Evolutionary conservation across 176 grass and related monocot species (phyloP).

Genomic region (Cenchrus americanus): DNA sequence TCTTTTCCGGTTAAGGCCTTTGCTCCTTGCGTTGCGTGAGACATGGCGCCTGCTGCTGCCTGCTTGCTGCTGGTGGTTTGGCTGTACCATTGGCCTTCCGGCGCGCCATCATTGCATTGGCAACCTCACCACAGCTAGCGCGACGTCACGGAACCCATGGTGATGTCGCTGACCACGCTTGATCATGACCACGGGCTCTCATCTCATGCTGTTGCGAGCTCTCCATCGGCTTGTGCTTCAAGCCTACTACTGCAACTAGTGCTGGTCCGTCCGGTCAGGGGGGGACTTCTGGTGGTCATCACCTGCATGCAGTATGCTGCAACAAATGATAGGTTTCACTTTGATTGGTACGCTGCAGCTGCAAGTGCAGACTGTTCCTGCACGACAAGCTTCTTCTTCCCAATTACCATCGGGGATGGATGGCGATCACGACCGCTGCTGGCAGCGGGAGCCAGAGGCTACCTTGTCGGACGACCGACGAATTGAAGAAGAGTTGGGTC

Average conservation of each 20-base stretch:
- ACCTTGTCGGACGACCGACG: no score
- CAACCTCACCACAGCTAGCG: background rate
- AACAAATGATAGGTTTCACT: background rate
- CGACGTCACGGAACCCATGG: background rate
- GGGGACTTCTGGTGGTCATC: no score
- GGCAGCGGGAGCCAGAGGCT: background rate
- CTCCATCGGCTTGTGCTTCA: constrained; percentile 5
- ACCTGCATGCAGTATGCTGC: background rate
- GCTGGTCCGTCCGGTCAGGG: no score
- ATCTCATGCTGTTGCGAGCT: background rate
- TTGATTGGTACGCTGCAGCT: background rate
- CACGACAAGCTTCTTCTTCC: background rate
- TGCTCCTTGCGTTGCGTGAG: background rate
- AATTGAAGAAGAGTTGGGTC: background rate
- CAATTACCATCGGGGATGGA: background rate
- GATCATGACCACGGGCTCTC: background rate
- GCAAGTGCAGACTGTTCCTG: background rate
- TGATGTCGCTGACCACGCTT: constrained; percentile 7
- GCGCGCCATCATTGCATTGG: constrained; percentile 27
- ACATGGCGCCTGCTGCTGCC: background rate
- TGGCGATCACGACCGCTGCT: background rate
- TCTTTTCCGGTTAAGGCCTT: background rate
- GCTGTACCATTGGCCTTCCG: constrained; percentile 13
- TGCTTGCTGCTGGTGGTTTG: background rate
- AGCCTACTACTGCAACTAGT: background rate